Evolutionary conservation across 352 stramenopile species (phyloP).

Genomic region (Achlya hypogyna): DNA sequence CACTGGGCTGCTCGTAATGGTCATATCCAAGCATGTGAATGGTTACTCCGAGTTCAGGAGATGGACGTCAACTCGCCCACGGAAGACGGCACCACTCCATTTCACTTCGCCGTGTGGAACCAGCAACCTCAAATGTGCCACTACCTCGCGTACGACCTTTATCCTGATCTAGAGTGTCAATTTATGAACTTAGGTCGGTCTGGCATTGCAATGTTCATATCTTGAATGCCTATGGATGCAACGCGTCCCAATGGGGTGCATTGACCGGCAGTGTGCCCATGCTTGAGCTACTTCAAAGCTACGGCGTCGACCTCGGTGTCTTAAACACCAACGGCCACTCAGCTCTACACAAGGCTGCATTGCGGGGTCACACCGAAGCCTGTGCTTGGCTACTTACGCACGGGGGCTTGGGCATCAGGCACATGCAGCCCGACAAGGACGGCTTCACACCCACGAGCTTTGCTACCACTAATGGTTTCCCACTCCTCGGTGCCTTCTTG

Average conservation of each 20-base stretch:
- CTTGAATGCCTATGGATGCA: constrained; percentile 11
- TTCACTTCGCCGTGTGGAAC: constrained; percentile 16
- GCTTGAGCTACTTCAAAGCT: not conserved
- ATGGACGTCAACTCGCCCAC: not conserved
- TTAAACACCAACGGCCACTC: constrained; percentile 14
- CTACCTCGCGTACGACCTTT: not conserved
- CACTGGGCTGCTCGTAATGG: constrained; percentile 15
- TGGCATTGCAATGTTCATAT: not conserved
- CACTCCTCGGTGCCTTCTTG: not conserved
- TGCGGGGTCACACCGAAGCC: not conserved
- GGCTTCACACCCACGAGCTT: constrained; percentile 12
- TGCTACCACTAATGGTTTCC: not conserved
- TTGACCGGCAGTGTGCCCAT: constrained; percentile 4
- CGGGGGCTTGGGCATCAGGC: not conserved
- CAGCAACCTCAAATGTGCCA: not conserved
- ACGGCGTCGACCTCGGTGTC: not conserved
- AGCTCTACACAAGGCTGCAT: constrained; percentile 7
- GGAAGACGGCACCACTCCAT: constrained; percentile 4
- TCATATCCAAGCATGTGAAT: not conserved
- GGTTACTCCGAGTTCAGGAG: not conserved
- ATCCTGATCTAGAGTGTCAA: not conserved
- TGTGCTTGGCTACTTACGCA: not conserved
- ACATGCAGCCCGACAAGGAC: constrained; percentile 11
- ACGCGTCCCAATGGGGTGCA: constrained; percentile 3
- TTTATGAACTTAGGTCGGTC: not conserved